phyloP scores from a whole-genome alignment of 345 rosid genomes.

The Boechera retrofracta region DNA sequence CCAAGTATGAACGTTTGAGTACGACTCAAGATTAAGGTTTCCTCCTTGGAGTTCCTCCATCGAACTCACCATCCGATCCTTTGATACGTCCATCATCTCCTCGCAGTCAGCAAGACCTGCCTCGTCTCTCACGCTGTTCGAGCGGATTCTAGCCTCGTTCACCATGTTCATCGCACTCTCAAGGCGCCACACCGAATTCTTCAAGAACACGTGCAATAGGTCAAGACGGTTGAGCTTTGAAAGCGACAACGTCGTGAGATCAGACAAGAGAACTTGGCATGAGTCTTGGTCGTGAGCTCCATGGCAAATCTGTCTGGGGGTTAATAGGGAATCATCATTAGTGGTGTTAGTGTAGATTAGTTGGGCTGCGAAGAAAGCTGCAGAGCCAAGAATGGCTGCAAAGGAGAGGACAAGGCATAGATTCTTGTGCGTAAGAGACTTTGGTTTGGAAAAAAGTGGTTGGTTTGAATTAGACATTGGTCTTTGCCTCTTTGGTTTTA shows the following conservation, averaged over 20 bases:
- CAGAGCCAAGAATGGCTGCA: conserved; percentile 47
- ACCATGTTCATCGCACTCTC: conserved; percentile 37
- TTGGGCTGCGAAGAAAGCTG: conserved; percentile 39
- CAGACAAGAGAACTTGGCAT: conserved; percentile 52
- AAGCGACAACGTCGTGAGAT: conserved; percentile 40
- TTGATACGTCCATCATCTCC: conserved; percentile 65
- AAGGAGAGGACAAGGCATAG: conserved; percentile 51
- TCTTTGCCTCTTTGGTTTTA: conserved; percentile 1
- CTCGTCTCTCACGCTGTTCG: conserved; percentile 51
- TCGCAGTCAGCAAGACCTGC: conserved; percentile 56
- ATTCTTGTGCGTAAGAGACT: conserved; percentile 43
- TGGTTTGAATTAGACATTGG: conserved; percentile 41
- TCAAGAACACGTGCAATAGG: conserved; percentile 52
- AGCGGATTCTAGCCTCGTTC: conserved; percentile 21
- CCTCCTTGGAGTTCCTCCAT: conserved; percentile 51
- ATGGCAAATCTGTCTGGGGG: conserved; percentile 46
- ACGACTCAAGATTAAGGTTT: conserved; percentile 43
- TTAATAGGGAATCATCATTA: conserved; percentile 8
- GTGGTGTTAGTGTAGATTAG: conserved; percentile 29
- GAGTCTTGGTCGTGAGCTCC: conserved; percentile 49
- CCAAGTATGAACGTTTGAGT: conserved; percentile 70
- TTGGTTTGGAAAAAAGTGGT: conserved; percentile 57
- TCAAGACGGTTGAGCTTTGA: conserved; percentile 38
- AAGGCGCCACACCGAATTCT: conserved; percentile 43
- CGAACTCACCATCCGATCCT: conserved; percentile 56